A percentile compares a stretch with the other conserved stretches of the same genome.
Conservation (phyloP, 768 basidiomycete species). For the Pisolithus microcarpus region DNA sequence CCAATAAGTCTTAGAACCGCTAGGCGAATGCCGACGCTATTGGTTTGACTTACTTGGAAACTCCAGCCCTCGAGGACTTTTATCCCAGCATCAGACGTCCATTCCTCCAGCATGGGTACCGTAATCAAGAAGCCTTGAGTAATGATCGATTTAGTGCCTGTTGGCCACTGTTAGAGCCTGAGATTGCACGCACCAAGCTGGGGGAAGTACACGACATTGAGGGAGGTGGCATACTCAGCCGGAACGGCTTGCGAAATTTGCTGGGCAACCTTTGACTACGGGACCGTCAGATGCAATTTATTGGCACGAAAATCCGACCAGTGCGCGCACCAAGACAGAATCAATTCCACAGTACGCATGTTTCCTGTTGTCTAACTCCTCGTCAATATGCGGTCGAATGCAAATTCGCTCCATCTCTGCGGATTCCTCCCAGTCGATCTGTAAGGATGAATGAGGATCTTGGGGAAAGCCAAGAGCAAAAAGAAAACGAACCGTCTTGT, state of each 20-base stretch:
- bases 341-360: conserved; percentile 82
- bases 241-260: conserved; percentile 60
- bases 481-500: conserved; percentile 50
- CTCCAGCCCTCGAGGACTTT: conserved; percentile 68
- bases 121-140: conserved; percentile 69
- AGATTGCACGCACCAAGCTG: conserved; percentile 61
- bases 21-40: not conserved
- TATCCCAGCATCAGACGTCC: conserved; percentile 51
- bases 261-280: conserved; percentile 69
- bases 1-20: not conserved
- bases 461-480: not conserved
- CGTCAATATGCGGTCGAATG: conserved; percentile 72
- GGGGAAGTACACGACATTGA: conserved; percentile 92
- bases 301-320: not conserved
- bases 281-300: conserved; percentile 1
- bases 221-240: conserved; percentile 48
- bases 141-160: conserved; percentile 1
- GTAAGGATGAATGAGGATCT: not conserved
- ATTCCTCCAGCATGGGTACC: conserved; percentile 67
- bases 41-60: conserved; percentile 54
- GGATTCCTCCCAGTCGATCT: conserved; percentile 97
- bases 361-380: conserved; percentile 78
- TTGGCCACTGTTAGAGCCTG: not conserved
- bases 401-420: conserved; percentile 57
- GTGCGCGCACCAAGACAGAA: conserved; percentile 63